Base-by-base conservation (phyloP, 768 basidiomycete genomes). In the Leccinum uliginosum region DNA sequence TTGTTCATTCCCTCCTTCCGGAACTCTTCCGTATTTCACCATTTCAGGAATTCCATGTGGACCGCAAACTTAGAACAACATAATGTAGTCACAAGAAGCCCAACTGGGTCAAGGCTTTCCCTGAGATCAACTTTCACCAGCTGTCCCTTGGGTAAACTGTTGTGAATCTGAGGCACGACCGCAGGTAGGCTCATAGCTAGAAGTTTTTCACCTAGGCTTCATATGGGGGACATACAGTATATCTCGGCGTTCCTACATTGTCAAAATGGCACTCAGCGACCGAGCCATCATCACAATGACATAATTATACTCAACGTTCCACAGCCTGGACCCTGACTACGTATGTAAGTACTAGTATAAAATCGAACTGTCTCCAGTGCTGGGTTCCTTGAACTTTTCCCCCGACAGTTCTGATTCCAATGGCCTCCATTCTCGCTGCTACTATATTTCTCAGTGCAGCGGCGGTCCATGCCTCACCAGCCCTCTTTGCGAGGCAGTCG, bases 401-500 rank as follows among this genome's bases (percentile, higher is more conserved):
- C 44, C 23, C 10, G 10, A 3, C 27, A 29, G 51, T 24, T 23
- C 27, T 30, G 17, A 14, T 35, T 27, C 19, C 23, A 19, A 72
- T 72, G 63, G 23, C 49, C 9, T 57, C 62, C n/a, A 5, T 63
- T 19, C 56, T 65, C 21, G n/a, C 23, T 47, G 56, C 58, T 45
- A 55, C 57, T 50, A 46, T 40, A 10, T 40, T 71, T 15, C 58
- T 72, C 27, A 21, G 50, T 26, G 59, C 47, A 47, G 32, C 47
- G 3, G 51, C 30, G 35, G 69, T 50, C 3, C 47, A 29, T 32
- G 67, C 63, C 17, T 58, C 59, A 8, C 71, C 76, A 4, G 4
- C 58, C 21, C 71, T 75, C 47, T 53, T 50, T 21, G 50, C 69
- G n/a, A 72, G 73, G 24, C 75, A 76, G 56, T 59, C 68, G 17